A percentile compares a stretch with the other conserved stretches of the same genome.
phyloP scores from a whole-genome alignment of 352 stramenopile species.

The Globisporangium acanthophoron region DNA sequence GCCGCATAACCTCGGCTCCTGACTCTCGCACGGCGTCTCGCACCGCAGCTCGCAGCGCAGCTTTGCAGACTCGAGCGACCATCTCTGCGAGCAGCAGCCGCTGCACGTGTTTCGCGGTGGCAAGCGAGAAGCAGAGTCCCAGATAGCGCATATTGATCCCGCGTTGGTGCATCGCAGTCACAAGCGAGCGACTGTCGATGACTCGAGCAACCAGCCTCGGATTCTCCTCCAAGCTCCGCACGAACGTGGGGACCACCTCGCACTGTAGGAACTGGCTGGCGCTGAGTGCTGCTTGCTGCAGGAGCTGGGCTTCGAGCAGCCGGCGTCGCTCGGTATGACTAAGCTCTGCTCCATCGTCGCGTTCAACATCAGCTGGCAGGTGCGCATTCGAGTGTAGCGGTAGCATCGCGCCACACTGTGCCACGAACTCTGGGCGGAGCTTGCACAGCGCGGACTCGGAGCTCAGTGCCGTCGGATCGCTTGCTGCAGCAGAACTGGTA shows the following conservation, averaged over 20 bases:
- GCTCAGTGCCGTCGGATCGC: constrained; percentile 7
- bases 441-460: constrained; percentile 20
- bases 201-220: constrained; percentile 7
- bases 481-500: constrained; percentile 9
- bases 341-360: not conserved
- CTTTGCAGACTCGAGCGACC: constrained; percentile 54
- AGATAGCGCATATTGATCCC: constrained; percentile 61
- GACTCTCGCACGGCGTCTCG: constrained; percentile 17
- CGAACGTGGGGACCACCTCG: constrained; percentile 41
- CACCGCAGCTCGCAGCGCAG: constrained; percentile 33
- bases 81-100: constrained; percentile 50
- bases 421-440: constrained; percentile 53
- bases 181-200: constrained; percentile 38
- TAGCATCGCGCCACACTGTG: constrained; percentile 24
- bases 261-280: constrained; percentile 33
- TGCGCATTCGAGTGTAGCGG: constrained; percentile 34
- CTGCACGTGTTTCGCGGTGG: constrained; percentile 35
- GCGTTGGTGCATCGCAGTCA: constrained; percentile 30
- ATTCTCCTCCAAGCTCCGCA: constrained; percentile 32
- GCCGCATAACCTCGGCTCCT: not conserved
- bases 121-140: constrained; percentile 44
- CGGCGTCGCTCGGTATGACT: not conserved
- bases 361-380: not conserved
- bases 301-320: constrained; percentile 20
- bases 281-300: constrained; percentile 29